Percentiles rank a stretch among this genome's conserved stretches.
Conservation (phyloP, 208 protist genomes). For the Leptomonas pyrrhocoris region DNA sequence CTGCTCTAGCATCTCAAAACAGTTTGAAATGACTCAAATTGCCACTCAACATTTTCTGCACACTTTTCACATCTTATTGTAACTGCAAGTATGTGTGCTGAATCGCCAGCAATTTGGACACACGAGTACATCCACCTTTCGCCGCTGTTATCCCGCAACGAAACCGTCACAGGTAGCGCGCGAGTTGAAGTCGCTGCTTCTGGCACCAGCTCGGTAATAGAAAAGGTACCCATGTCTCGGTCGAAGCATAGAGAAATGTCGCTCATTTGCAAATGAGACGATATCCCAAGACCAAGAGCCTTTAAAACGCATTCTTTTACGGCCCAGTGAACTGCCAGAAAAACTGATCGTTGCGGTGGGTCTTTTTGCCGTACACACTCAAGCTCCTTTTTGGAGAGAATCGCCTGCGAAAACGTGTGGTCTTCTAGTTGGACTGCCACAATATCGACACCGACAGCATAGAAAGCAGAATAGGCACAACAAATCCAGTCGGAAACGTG, state of each 20-base stretch:
- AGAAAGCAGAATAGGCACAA: slow-evolving; percentile 1
- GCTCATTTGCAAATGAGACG: slow-evolving; percentile 13
- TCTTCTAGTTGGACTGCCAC: not conserved
- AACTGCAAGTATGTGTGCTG: not conserved
- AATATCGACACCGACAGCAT: slow-evolving; percentile 38
- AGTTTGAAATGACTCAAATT: not conserved
- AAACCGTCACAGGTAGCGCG: slow-evolving; percentile 11
- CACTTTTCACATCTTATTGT: not conserved
- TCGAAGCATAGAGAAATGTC: slow-evolving; percentile 15
- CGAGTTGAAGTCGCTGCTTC: not conserved
- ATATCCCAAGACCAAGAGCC: slow-evolving; percentile 34
- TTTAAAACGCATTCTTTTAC: slow-evolving; percentile 50
- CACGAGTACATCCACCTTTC: slow-evolving; percentile 16
- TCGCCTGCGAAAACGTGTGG: not conserved
- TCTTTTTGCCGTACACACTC: not conserved
- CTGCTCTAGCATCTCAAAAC: not conserved
- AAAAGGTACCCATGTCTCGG: not conserved
- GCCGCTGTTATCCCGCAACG: slow-evolving; percentile 6
- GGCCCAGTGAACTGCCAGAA: slow-evolving; percentile 36
- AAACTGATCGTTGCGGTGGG: not conserved
- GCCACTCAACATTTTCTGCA: not conserved
- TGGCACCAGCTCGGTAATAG: not conserved
- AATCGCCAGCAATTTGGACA: not conserved
- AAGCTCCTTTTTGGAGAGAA: slow-evolving; percentile 7
- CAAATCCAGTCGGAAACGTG: slow-evolving; percentile 33